Percentiles rank a stretch among this genome's conserved stretches.
Conservation (phyloP, 2,329 filamentous ascomycete species). For the Endothia cerciana region DNA sequence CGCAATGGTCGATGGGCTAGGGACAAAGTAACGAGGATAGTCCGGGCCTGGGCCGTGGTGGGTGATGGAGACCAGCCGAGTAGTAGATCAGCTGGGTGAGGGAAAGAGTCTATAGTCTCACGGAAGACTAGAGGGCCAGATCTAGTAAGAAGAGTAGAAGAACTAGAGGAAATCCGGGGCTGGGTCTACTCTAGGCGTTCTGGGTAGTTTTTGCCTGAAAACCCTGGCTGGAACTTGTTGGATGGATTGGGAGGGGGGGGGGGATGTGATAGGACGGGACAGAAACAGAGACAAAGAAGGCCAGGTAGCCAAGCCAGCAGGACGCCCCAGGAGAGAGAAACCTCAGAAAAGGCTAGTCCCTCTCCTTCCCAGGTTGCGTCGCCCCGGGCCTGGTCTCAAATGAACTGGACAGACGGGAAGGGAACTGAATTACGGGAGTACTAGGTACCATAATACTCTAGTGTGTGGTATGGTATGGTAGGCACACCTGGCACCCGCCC, state of each 20-base stretch:
- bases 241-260: no score
- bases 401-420: neutral
- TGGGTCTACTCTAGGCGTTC: conserved; percentile 7
- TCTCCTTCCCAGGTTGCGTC: conserved; percentile 7
- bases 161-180: conserved; percentile 15
- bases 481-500: neutral
- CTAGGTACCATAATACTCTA: neutral
- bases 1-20: neutral
- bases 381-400: neutral
- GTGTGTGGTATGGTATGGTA: no score
- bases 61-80: neutral
- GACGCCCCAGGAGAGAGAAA: neutral
- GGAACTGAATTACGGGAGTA: neutral
- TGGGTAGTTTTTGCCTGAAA: conserved; percentile 7
- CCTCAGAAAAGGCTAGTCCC: conserved; percentile 6
- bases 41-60: neutral
- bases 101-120: neutral
- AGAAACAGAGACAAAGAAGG: conserved; percentile 1
- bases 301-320: conserved; percentile 5
- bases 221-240: neutral
- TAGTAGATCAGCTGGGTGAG: neutral
- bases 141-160: conserved; percentile 5
- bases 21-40: neutral
- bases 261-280: neutral
- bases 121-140: neutral